These are phyloP conservation scores for Trebouxia sp. DNA, from an alignment of 139 green algal species.

Conservation along the genomic window DNA sequence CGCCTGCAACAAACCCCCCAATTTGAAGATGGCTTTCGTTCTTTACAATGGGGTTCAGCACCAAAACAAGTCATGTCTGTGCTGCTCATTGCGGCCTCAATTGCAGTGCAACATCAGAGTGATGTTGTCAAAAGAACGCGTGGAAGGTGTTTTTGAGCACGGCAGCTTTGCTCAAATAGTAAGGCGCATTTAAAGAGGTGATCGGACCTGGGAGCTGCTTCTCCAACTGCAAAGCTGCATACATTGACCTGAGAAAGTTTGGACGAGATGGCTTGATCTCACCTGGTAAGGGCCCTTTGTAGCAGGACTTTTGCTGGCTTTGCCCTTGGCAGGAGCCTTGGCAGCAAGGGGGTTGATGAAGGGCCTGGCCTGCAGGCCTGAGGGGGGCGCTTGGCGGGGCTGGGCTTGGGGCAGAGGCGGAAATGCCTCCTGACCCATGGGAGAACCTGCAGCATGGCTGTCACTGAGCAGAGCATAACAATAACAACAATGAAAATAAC, in stretches of 20 bases:
- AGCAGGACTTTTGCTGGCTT: background rate
- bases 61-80: background rate
- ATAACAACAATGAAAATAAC: background rate
- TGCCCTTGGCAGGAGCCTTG: conserved; percentile 12
- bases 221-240: no score
- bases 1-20: no score
- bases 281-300: background rate
- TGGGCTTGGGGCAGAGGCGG: conserved; percentile 19
- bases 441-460: background rate
- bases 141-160: background rate
- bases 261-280: no score
- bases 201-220: no score
- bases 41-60: no score
- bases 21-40: no score
- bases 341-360: conserved; percentile 17
- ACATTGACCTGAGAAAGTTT: no score
- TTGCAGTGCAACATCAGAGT: background rate
- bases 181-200: no score
- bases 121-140: no score
- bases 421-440: conserved; percentile 25
- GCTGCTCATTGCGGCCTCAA: background rate
- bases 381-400: background rate
- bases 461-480: background rate
- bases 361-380: conserved; percentile 13
- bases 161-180: background rate